These are phyloP conservation scores for Tulasnella sp. DNA, from an alignment of 768 basidiomycete genomes.

Conservation along the genomic window DNA sequence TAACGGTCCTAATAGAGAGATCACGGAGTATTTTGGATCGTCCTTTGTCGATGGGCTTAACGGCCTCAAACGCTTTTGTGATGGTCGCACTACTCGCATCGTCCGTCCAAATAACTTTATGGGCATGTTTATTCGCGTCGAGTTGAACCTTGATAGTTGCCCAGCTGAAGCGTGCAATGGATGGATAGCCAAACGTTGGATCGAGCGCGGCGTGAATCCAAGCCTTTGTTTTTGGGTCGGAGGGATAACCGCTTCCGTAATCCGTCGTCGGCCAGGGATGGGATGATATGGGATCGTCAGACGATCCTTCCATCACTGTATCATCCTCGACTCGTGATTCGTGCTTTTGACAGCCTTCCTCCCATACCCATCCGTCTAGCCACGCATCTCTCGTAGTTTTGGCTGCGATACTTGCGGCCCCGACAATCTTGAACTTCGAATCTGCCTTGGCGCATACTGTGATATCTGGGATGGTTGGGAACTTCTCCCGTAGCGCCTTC, in stretches of 20 bases:
- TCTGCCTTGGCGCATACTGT: constrained; percentile 91
- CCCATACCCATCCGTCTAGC: constrained; percentile 74
- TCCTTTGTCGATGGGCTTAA: constrained; percentile 64
- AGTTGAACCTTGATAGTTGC: constrained; percentile 78
- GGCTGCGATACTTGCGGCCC: constrained; percentile 94
- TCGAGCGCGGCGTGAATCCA: constrained; percentile 73
- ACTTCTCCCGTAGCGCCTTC: constrained; percentile 64
- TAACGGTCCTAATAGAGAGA: constrained; percentile 59
- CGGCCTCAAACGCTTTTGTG: constrained; percentile 61
- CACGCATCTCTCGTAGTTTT: constrained; percentile 93
- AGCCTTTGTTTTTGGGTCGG: constrained; percentile 85
- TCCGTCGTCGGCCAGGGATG: constrained; percentile 16
- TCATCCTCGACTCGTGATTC: not conserved
- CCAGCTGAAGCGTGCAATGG: constrained; percentile 90
- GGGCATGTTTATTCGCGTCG: constrained; percentile 54
- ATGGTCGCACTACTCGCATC: constrained; percentile 61
- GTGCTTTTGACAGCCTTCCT: constrained; percentile 38
- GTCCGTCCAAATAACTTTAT: constrained; percentile 77
- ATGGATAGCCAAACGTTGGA: constrained; percentile 86
- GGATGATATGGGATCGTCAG: constrained; percentile 5
- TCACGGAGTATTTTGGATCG: constrained; percentile 63
- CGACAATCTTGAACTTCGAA: constrained; percentile 91
- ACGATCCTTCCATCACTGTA: constrained; percentile 16
- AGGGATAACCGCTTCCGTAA: constrained; percentile 69
- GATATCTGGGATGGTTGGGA: constrained; percentile 67